phyloP scores from a whole-genome alignment of 768 basidiomycete genomes.

The Boletellus ananas region DNA sequence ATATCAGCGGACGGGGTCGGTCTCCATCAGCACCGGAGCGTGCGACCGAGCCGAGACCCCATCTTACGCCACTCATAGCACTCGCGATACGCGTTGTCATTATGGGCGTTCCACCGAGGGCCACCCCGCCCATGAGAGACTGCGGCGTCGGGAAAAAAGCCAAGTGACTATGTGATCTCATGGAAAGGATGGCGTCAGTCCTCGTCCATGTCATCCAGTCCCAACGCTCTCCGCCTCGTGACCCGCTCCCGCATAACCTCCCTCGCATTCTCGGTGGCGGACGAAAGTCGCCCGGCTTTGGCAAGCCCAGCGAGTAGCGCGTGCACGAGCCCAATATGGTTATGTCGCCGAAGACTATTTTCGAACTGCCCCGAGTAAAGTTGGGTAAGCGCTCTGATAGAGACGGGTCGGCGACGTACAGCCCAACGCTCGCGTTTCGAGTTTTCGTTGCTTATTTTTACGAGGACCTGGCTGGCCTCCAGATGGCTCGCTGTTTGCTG shows the following conservation, averaged over 20 bases:
- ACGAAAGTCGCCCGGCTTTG: constrained; percentile 58
- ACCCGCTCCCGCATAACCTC: constrained; percentile 42
- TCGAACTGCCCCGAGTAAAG: constrained; percentile 58
- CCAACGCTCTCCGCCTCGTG: constrained; percentile 38
- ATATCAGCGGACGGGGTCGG: not conserved
- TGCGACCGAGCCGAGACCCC: not conserved
- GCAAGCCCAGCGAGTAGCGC: constrained; percentile 70
- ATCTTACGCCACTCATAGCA: constrained; percentile 12
- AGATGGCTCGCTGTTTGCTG: constrained; percentile 41
- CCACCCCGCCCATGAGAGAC: not conserved
- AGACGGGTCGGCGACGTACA: constrained; percentile 43
- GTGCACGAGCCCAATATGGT: constrained; percentile 80
- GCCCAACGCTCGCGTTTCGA: constrained; percentile 79
- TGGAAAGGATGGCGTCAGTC: constrained; percentile 20
- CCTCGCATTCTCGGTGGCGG: constrained; percentile 45
- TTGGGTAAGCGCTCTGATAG: not conserved
- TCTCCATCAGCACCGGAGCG: not conserved
- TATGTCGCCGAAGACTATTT: constrained; percentile 82
- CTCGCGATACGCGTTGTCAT: not conserved
- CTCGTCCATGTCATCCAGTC: constrained; percentile 41
- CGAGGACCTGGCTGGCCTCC: constrained; percentile 50
- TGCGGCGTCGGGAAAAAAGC: not conserved
- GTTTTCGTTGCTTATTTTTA: constrained; percentile 61
- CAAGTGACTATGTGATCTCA: constrained; percentile 6
- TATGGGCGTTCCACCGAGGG: constrained; percentile 4